A percentile compares a stretch with the other conserved stretches of the same genome.
Conservation (phyloP, 169 alveolate species). For the Hepatocystis sp. region DNA sequence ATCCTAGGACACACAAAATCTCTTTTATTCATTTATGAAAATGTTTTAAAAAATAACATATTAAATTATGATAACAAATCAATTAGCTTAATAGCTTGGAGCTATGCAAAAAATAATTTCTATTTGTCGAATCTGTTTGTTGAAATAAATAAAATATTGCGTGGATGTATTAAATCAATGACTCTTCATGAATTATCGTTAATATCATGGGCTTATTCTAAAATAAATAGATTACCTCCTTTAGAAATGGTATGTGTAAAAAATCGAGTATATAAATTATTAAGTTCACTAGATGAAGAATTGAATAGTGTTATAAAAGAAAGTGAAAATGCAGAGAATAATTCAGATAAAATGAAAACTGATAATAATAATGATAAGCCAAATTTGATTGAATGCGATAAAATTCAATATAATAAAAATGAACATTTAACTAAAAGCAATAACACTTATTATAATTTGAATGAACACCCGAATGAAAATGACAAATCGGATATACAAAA, state of each 20-base stretch:
- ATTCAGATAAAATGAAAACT: conserved; percentile 14
- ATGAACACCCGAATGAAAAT: conserved; percentile 17
- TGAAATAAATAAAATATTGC: conserved; percentile 70
- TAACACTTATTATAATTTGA: conserved; percentile 4
- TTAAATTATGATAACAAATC: conserved; percentile 68
- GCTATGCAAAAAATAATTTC: conserved; percentile 72
- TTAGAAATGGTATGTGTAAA: conserved; percentile 69
- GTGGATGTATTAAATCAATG: conserved; percentile 68
- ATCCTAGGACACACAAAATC: conserved; percentile 75
- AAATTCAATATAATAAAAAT: conserved; percentile 7
- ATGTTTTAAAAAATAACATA: conserved; percentile 60
- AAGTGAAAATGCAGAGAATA: conserved; percentile 6
- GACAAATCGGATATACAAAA: conserved; percentile 24
- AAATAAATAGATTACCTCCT: conserved; percentile 73
- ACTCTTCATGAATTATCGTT: conserved; percentile 73
- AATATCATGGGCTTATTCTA: conserved; percentile 75
- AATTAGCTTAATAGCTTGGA: conserved; percentile 75
- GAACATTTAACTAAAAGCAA: conserved; percentile 19
- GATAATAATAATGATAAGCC: conserved; percentile 20
- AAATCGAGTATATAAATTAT: conserved; percentile 65
- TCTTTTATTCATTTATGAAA: conserved; percentile 72
- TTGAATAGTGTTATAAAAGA: conserved; percentile 22
- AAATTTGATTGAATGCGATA: conserved; percentile 36
- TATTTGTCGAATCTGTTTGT: conserved; percentile 69
- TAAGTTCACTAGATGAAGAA: conserved; percentile 62